phyloP scores from a whole-genome alignment of 2,329 filamentous ascomycete species.

The Beauveria caledonica region DNA sequence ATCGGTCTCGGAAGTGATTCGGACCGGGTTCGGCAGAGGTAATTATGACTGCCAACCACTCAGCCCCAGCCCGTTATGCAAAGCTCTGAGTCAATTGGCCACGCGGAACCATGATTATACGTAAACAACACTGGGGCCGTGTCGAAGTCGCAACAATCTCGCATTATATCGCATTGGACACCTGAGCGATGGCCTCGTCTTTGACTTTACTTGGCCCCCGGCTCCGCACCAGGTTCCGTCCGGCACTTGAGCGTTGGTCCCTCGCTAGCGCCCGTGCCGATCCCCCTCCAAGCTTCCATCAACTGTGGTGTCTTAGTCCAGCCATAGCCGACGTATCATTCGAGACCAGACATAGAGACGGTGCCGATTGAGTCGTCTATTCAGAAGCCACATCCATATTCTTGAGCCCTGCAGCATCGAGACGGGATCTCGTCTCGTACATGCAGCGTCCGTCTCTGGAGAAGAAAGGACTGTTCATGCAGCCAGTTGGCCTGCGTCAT shows the following conservation, averaged over 20 bases:
- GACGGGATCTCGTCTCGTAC: background rate
- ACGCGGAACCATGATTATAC: background rate
- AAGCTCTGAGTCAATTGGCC: background rate
- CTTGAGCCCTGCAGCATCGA: background rate
- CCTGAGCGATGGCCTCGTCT: background rate
- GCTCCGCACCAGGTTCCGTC: background rate
- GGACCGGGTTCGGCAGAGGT: background rate
- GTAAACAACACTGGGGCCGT: too few species aligned
- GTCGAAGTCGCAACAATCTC: too few species aligned
- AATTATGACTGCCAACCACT: background rate
- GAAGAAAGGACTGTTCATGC: background rate
- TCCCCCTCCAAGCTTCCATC: background rate
- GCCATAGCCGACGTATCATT: background rate
- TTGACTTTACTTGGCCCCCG: background rate
- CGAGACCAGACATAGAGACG: background rate
- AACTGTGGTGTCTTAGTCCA: background rate
- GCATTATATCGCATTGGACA: background rate
- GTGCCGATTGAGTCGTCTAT: background rate
- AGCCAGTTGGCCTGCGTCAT: background rate
- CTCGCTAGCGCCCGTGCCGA: slow-evolving; percentile 1
- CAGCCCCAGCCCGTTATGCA: background rate
- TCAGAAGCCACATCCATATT: background rate
- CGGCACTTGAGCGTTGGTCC: background rate
- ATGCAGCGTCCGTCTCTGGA: background rate
- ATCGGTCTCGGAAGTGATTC: background rate